phyloP scores from a whole-genome alignment of 441 rosid species.

The Monsonia emarginata region DNA sequence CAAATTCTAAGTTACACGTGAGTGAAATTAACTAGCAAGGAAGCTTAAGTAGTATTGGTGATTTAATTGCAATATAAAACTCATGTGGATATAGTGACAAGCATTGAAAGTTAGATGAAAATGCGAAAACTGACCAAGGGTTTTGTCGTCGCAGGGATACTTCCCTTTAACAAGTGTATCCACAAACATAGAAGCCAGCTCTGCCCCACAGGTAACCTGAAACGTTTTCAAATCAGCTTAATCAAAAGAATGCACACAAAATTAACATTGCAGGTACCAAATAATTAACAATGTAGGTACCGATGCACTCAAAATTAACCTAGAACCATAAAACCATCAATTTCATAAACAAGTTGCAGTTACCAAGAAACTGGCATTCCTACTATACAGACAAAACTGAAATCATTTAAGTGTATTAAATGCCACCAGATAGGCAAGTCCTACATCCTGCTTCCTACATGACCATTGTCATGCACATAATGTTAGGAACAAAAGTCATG shows the following conservation, averaged over 20 bases:
- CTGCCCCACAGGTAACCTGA: constrained; percentile 87
- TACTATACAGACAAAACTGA: not conserved
- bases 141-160: constrained; percentile 49
- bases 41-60: not conserved
- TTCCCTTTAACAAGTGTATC: constrained; percentile 73
- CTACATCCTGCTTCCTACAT: not conserved
- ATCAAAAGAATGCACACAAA: constrained; percentile 9
- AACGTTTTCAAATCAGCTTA: constrained; percentile 11
- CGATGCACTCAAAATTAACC: too few relatives aligned
- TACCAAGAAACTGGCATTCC: not conserved
- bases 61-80: not conserved
- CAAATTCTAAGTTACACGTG: not conserved
- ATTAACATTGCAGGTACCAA: too few relatives aligned
- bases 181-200: constrained; percentile 64
- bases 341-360: not conserved
- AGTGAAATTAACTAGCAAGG: not conserved
- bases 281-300: too few relatives aligned
- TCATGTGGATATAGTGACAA: not conserved
- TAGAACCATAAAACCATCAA: not conserved
- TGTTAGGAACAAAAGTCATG: not conserved
- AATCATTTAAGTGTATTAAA: not conserved
- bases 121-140: constrained; percentile 51
- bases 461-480: not conserved
- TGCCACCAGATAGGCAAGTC: not conserved
- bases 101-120: constrained; percentile 10